phyloP scores from a whole-genome alignment of 2,329 filamentous ascomycete species.

The Claviceps humidiphila region DNA sequence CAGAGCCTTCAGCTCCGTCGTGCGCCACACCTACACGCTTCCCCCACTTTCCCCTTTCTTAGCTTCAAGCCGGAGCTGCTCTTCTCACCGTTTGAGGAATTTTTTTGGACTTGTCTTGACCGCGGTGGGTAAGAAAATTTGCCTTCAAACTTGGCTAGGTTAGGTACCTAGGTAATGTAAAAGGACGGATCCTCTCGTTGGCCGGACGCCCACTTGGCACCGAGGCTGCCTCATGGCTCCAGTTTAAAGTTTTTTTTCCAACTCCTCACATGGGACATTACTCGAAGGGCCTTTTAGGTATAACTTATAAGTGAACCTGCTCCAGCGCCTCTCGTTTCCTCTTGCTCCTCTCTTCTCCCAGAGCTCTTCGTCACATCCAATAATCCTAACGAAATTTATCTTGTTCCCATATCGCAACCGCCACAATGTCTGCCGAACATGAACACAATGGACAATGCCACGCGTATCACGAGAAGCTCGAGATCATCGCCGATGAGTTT shows the following conservation, averaged over 20 bases:
- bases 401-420: conserved; percentile 6
- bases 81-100: background rate
- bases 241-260: conserved; percentile 1
- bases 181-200: background rate
- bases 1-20: background rate
- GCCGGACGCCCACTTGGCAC: background rate
- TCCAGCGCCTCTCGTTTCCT: background rate
- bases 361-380: background rate
- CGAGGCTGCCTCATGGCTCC: background rate
- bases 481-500: conserved; percentile 70
- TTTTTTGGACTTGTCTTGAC: background rate
- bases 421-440: conserved; percentile 22
- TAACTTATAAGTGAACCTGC: background rate
- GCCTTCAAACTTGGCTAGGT: background rate
- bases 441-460: conserved; percentile 23
- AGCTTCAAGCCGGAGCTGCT: background rate
- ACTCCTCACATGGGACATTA: background rate
- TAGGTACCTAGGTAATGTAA: too few relatives aligned
- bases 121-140: background rate
- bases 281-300: background rate
- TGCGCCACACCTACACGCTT: background rate
- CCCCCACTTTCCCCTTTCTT: background rate
- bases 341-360: background rate
- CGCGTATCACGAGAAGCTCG: conserved; percentile 63
- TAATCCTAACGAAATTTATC: conserved; percentile 5